Evolutionary conservation across 1,139 yeast genomes (phyloP).

Genomic region (Yamadazyma triangularis): DNA sequence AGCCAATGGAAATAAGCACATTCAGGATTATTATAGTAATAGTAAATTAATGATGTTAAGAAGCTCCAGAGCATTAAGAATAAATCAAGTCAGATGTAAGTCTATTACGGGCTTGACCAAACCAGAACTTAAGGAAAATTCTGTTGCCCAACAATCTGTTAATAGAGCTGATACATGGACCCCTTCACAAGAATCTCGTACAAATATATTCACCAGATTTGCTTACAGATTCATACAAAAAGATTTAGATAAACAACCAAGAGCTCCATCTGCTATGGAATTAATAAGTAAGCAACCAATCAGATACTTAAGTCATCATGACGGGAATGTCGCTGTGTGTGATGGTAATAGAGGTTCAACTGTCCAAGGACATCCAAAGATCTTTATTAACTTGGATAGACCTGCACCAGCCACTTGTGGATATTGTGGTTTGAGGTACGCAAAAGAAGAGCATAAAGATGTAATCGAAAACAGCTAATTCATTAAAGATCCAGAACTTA

Average conservation of each 20-base stretch:
- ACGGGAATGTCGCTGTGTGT: conserved; percentile 68
- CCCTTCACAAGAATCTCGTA: conserved; percentile 57
- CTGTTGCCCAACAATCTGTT: conserved; percentile 61
- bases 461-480: conserved; percentile 36
- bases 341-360: conserved; percentile 71
- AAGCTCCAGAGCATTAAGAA: conserved; percentile 1
- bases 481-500: too few relatives aligned
- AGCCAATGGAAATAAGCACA: not conserved
- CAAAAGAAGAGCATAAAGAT: conserved; percentile 45
- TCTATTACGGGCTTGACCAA: conserved; percentile 33
- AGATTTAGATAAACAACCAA: conserved; percentile 67
- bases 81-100: conserved; percentile 6
- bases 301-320: conserved; percentile 48
- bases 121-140: conserved; percentile 31
- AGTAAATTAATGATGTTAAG: conserved; percentile 3
- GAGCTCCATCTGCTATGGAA: conserved; percentile 81
- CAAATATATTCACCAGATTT: conserved; percentile 50
- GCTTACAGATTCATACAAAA: conserved; percentile 68
- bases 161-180: conserved; percentile 73
- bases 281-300: conserved; percentile 74
- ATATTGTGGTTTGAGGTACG: conserved; percentile 72
- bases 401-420: conserved; percentile 71
- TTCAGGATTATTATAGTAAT: not conserved
- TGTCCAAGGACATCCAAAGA: conserved; percentile 82
- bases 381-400: conserved; percentile 75